Evolutionary conservation across 2,329 filamentous ascomycete species (phyloP), one percentile per base, ranked within the genome.

Genomic region (Sclerotinia glacialis): DNA sequence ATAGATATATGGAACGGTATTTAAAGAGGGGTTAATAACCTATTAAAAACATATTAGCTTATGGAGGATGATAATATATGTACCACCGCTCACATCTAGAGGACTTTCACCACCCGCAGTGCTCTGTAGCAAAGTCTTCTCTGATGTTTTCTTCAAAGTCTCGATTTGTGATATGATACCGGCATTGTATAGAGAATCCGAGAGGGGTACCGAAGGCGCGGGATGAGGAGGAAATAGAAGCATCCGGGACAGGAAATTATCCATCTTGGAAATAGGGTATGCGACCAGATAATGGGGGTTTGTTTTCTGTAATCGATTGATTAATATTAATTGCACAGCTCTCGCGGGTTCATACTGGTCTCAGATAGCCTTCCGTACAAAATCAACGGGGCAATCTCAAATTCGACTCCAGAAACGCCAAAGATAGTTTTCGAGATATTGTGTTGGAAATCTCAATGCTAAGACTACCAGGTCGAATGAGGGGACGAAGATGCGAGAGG

Each of bases 1-100:
- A 69, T 80, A 82, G 60, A 86, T 77, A 76, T 88, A 89, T 11
- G 84, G 79, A 69, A 89, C 80, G 23, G 84, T 83, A 74, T 89
- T 85, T 49, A 80, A 76, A 9, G 81, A 76, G 26, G 88, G 86
- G 71, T 88, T 80, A 28, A 77, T 70, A 46, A 74, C 69, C 72
- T 76, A 49, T 16, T 34, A 44, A 12, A n/a, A 28, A 42, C 73
- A 59, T 73, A 65, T 56, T 47, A 69, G 54, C 34, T 49, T 8
- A 47, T 37, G 37, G 21, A 26, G 11, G 21, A 40, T 31, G 12
- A 26, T 53, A 46, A 26, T 37, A 44, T 60, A n/a, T 23, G 40
- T 44, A 21, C 14, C 6, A 12, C 28, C 28, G 67, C 75, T 67
- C 70, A 79, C 79, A 72, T 80, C 75, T 58, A 80, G 75, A 26